A percentile compares a stretch with the other conserved stretches of the same genome.
These are phyloP conservation scores for Cladophialophora immunda DNA, from an alignment of 2,329 filamentous ascomycete genomes.

Conservation along the genomic window DNA sequence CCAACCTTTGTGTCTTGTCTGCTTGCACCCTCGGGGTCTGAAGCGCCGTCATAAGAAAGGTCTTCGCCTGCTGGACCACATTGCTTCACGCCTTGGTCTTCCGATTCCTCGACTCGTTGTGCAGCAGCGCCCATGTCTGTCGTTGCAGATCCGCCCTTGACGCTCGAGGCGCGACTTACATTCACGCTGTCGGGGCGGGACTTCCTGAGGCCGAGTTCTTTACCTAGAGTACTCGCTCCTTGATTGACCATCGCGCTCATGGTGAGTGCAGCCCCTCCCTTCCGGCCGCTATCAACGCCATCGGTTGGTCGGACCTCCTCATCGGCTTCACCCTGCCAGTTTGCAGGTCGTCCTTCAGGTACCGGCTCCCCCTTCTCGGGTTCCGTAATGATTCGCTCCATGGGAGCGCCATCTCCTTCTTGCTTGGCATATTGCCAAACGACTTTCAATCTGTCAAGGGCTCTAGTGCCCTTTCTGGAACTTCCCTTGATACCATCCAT, in stretches of 20 bases:
- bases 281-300: constrained; percentile 36
- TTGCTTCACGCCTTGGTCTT: constrained; percentile 51
- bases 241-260: constrained; percentile 34
- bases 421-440: constrained; percentile 73
- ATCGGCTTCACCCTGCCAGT: constrained; percentile 73
- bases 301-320: constrained; percentile 42
- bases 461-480: constrained; percentile 78
- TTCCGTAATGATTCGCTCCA: constrained; percentile 65
- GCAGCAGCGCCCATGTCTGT: constrained; percentile 42
- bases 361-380: constrained; percentile 74
- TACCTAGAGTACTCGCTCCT: constrained; percentile 58
- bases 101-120: constrained; percentile 43
- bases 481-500: constrained; percentile 97
- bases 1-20: constrained; percentile 32
- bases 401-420: constrained; percentile 34
- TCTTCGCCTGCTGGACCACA: constrained; percentile 43
- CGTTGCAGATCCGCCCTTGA: constrained; percentile 54
- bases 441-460: constrained; percentile 82
- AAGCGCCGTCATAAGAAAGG: constrained; percentile 17
- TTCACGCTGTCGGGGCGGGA: constrained; percentile 71
- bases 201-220: constrained; percentile 73
- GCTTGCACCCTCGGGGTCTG: constrained; percentile 20
- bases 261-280: constrained; percentile 33
- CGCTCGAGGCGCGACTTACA: constrained; percentile 77
- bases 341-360: constrained; percentile 72